These are phyloP conservation scores for Tricholoma saponaceum DNA, from an alignment of 768 basidiomycete species.

Conservation along the genomic window DNA sequence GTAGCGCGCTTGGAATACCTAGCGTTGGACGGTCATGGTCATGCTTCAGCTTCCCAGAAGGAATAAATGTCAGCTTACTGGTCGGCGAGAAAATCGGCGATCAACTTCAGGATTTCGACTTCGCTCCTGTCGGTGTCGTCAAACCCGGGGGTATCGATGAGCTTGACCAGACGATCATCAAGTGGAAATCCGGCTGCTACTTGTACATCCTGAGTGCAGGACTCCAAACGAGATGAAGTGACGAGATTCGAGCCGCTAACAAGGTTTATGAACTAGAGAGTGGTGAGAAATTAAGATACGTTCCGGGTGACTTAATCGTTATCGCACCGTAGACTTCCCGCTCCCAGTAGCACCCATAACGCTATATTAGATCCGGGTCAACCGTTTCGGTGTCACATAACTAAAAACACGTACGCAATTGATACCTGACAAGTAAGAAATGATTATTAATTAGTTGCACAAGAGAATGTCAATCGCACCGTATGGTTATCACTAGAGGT, in stretches of 20 bases:
- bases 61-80: background rate
- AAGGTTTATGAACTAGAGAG: background rate
- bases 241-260: background rate
- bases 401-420: background rate
- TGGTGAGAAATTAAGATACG: background rate
- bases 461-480: background rate
- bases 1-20: background rate
- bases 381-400: background rate
- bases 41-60: background rate
- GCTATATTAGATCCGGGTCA: background rate
- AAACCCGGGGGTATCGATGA: slow-evolving; percentile 6
- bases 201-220: slow-evolving; percentile 8
- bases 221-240: slow-evolving; percentile 4
- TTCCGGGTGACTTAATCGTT: background rate
- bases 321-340: background rate
- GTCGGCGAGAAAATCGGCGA: background rate
- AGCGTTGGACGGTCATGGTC: background rate
- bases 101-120: slow-evolving; percentile 5
- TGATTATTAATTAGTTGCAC: background rate
- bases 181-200: background rate
- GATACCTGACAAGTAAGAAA: background rate
- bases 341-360: background rate
- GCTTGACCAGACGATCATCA: background rate
- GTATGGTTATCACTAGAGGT: background rate
- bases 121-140: slow-evolving; percentile 5